phyloP scores from a whole-genome alignment of 257 asterid genomes.

The Lycium barbarum region DNA sequence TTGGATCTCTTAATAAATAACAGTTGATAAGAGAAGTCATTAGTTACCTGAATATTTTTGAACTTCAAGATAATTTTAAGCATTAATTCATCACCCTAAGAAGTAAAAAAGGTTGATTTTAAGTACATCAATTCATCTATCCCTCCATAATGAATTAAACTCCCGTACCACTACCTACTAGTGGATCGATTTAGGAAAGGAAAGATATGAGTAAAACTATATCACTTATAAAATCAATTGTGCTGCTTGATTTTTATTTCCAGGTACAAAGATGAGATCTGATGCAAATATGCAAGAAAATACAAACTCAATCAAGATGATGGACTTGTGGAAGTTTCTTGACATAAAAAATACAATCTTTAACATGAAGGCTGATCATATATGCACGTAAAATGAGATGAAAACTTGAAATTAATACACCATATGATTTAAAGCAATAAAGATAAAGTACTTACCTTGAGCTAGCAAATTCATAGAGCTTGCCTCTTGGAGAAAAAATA shows the following conservation, averaged over 20 bases:
- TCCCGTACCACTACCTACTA: too few relatives aligned
- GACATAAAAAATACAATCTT: not conserved
- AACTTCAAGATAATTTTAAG: not conserved
- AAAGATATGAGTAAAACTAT: not conserved
- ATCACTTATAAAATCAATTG: not conserved
- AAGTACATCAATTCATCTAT: not conserved
- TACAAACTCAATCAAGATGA: not conserved
- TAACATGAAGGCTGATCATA: not conserved
- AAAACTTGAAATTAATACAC: not conserved
- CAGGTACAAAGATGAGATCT: conserved; percentile 26
- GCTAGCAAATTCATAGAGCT: conserved; percentile 76
- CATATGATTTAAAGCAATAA: not conserved
- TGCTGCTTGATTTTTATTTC: not conserved
- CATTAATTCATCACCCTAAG: not conserved
- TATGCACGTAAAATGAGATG: not conserved
- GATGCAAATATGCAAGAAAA: not conserved
- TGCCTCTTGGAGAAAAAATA: conserved; percentile 83
- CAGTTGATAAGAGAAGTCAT: not conserved
- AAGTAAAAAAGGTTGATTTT: not conserved
- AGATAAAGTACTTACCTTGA: conserved; percentile 55
- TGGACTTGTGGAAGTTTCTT: not conserved
- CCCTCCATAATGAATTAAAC: too few relatives aligned
- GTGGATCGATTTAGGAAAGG: too few relatives aligned
- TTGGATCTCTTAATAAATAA: not conserved
- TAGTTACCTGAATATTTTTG: not conserved